Evolutionary conservation across 768 basidiomycete genomes (phyloP), one percentile per base, ranked within the genome.

Genomic region (Termitomyces sp.): DNA sequence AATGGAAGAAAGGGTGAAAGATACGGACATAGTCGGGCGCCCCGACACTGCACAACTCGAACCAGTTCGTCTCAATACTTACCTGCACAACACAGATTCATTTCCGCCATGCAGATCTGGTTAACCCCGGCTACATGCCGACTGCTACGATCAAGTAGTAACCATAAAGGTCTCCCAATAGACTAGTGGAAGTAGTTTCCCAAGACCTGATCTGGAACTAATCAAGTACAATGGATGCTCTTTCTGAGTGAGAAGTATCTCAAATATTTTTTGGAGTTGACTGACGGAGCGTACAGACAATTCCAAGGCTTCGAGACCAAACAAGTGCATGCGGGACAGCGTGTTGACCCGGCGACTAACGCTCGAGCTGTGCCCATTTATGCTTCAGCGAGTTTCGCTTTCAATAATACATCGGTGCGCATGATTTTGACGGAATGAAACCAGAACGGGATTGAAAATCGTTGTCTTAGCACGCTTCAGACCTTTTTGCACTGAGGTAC

Each of bases 281-380:
- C 21, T 23, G 2, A 42, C 21, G 7, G 23, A 23, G 11, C 41
- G 21, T 42, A 42, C 52, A 53, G 42, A 16, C 23, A 37, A 27
- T 34, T 35, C n/a, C 52, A 53, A 44, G 52, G 52, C 10, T 84
- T 82, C 55, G 81, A 84, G 60, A 84, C 82, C 0, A 70, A 83
- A 11, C 82, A 83, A 68, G 68, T 85, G 2, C 84, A 85, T 62
- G 84, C 77, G 1, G 84, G 84, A 1, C 79, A 84, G 55, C 68
- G 63, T 12, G 69, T 73, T 2, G 81, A 82, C 61, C 59, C 72
- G 0, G 61, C 76, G 2, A 80, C 79, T 1, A 76, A 77, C 47
- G 79, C 84, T 9, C 75, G 83, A 5, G 84, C 83, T 6, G 76
- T 76, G 5, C 84, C 84, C 0, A 84, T 86, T 58, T 84, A 83